Conservation (phyloP, 1,284 basidiomycete species). For the Erythrobasidium hasegawianum region DNA sequence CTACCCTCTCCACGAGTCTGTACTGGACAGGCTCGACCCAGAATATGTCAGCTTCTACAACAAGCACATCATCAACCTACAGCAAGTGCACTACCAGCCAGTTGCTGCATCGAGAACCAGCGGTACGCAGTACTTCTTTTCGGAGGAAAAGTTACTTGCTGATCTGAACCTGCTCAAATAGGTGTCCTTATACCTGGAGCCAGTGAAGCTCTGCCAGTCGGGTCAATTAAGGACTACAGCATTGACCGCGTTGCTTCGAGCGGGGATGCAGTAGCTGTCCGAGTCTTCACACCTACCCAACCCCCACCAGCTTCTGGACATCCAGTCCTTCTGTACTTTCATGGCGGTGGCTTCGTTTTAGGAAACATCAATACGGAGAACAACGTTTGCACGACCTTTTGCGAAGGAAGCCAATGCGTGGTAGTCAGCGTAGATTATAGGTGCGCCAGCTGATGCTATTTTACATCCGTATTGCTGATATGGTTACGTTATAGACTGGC, state of each 20-base stretch:
- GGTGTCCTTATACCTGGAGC: constrained; percentile 58
- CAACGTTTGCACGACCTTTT: constrained; percentile 59
- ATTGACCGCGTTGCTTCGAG: constrained; percentile 52
- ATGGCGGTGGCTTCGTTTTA: constrained; percentile 60
- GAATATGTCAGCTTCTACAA: constrained; percentile 64
- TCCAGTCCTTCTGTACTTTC: constrained; percentile 19
- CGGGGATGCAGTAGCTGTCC: constrained; percentile 46
- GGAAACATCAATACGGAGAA: constrained; percentile 61
- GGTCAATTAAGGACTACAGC: constrained; percentile 55
- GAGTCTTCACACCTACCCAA: constrained; percentile 61
- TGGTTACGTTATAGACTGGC: constrained; percentile 67
- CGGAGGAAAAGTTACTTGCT: constrained; percentile 59
- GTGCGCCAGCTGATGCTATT: not conserved
- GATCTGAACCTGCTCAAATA: constrained; percentile 56
- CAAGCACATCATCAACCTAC: constrained; percentile 44
- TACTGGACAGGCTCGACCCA: constrained; percentile 58
- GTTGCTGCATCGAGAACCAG: constrained; percentile 44
- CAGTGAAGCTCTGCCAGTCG: constrained; percentile 59
- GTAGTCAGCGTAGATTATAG: constrained; percentile 7
- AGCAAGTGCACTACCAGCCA: constrained; percentile 30
- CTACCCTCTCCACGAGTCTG: constrained; percentile 60
- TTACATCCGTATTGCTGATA: too few relatives aligned
- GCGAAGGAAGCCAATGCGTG: constrained; percentile 52
- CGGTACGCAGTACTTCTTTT: constrained; percentile 48
- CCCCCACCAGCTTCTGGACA: constrained; percentile 48